These are phyloP conservation scores for Aspergillus pseudoterreus DNA, from an alignment of 2,329 filamentous ascomycete species.

Conservation along the genomic window DNA sequence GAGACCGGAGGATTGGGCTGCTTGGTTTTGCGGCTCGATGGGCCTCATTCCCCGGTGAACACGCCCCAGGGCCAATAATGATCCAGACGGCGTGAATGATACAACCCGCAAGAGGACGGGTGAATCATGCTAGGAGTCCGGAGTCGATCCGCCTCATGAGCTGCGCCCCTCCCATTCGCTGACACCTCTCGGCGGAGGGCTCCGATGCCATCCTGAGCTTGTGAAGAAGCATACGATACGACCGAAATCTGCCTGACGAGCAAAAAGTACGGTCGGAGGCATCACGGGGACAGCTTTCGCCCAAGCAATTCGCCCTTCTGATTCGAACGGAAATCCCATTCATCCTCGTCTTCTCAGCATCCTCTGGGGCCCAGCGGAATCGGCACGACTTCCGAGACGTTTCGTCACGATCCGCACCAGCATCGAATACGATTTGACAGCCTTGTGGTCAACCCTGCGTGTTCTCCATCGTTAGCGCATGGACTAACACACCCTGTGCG, in stretches of 20 bases:
- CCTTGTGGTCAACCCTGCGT: constrained; percentile 9
- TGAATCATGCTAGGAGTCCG: too few relatives aligned
- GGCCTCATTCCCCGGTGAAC: not conserved
- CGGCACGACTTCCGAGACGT: constrained; percentile 14
- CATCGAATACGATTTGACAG: constrained; percentile 9
- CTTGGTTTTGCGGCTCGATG: constrained; percentile 3
- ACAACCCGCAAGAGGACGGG: too few relatives aligned
- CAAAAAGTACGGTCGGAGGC: not conserved
- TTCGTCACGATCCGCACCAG: constrained; percentile 9
- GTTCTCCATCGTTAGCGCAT: too few relatives aligned
- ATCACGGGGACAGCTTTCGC: not conserved
- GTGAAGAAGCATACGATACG: too few relatives aligned
- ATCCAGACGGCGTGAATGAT: not conserved
- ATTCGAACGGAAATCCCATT: too few relatives aligned
- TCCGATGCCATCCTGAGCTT: too few relatives aligned
- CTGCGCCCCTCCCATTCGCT: too few relatives aligned
- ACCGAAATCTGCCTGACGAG: not conserved
- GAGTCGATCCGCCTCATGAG: not conserved
- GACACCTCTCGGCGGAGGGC: too few relatives aligned
- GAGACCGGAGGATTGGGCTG: not conserved
- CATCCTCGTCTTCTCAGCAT: too few relatives aligned
- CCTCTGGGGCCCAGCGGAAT: not conserved
- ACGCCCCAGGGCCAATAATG: not conserved
- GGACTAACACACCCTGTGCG: too few relatives aligned
- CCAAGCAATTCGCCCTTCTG: too few relatives aligned